A percentile compares a stretch with the other conserved stretches of the same genome.
These are phyloP conservation scores for Amauroascus verrucosus DNA, from an alignment of 2,329 filamentous ascomycete genomes.

Conservation along the genomic window DNA sequence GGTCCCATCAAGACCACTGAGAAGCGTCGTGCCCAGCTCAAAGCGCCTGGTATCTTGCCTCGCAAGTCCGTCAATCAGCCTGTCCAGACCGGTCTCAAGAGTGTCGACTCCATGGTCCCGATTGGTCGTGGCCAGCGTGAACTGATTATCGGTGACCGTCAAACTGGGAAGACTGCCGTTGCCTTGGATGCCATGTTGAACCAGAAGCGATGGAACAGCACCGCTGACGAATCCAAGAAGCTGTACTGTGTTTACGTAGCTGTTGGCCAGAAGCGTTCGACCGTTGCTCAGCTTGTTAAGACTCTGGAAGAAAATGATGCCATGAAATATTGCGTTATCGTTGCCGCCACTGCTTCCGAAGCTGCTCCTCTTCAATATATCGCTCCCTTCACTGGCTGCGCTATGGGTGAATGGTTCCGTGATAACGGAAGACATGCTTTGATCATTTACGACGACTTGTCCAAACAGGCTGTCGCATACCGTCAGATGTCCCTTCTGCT, in stretches of 20 bases:
- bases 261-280: slow-evolving; percentile 98
- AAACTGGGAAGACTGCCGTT: slow-evolving; percentile 99
- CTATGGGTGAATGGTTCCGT: slow-evolving; percentile 63
- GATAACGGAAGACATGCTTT: slow-evolving; percentile 82
- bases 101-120: slow-evolving; percentile 98
- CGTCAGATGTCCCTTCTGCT: slow-evolving; percentile 98
- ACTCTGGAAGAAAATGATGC: slow-evolving; percentile 99
- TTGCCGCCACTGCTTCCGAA: slow-evolving; percentile 95
- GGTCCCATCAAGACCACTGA: slow-evolving; percentile 86
- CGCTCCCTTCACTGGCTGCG: slow-evolving; percentile 70
- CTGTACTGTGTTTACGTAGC: slow-evolving; percentile 99
- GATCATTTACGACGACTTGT: slow-evolving; percentile 88
- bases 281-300: slow-evolving; percentile 98
- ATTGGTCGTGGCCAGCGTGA: slow-evolving; percentile 99
- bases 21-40: slow-evolving; percentile 93
- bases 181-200: slow-evolving; percentile 97
- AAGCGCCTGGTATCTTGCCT: slow-evolving; percentile 96
- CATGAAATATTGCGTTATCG: slow-evolving; percentile 94
- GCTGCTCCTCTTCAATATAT: slow-evolving; percentile 90
- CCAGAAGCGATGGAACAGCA: slow-evolving; percentile 96
- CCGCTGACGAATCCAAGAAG: slow-evolving; percentile 87
- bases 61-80: slow-evolving; percentile 96
- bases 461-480: slow-evolving; percentile 96
- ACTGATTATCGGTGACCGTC: slow-evolving; percentile 99
- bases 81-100: slow-evolving; percentile 99